Conservation (phyloP, 768 basidiomycete genomes). For the Agaricus sinodeliciosus region DNA sequence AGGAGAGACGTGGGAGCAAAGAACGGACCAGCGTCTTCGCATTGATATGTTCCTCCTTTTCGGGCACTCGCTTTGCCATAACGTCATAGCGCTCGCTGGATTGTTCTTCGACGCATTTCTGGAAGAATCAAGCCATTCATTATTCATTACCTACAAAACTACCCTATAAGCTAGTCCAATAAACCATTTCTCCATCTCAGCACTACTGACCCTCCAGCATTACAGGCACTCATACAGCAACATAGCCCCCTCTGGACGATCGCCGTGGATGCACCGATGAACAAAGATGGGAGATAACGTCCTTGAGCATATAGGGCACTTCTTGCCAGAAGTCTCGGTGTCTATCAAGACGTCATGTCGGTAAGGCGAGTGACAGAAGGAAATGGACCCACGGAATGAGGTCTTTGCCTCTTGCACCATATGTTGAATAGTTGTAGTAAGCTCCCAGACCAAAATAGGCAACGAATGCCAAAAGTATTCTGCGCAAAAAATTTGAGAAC, state of each 20-base stretch:
- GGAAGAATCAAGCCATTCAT: neutral
- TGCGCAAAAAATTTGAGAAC: conserved; percentile 19
- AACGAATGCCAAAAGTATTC: conserved; percentile 56
- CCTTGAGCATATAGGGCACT: conserved; percentile 78
- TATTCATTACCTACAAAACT: conserved; percentile 8
- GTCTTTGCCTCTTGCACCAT: conserved; percentile 78
- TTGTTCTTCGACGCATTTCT: neutral
- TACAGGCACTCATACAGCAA: conserved; percentile 47
- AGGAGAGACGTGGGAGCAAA: conserved; percentile 5
- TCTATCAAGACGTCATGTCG: conserved; percentile 28
- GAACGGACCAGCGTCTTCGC: neutral
- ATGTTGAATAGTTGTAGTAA: conserved; percentile 85
- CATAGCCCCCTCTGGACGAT: conserved; percentile 62
- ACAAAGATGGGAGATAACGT: conserved; percentile 73
- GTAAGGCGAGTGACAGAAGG: neutral
- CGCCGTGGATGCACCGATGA: conserved; percentile 64
- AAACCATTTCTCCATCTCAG: neutral
- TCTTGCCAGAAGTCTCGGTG: conserved; percentile 90
- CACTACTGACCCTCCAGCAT: too few species aligned
- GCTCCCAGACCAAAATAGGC: conserved; percentile 75
- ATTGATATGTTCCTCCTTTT: neutral
- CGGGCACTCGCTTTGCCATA: too few species aligned
- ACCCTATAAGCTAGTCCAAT: conserved; percentile 6
- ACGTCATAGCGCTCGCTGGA: too few species aligned
- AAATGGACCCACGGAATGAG: conserved; percentile 65